These are phyloP conservation scores for Trichoderma sp. DNA, from an alignment of 2,329 filamentous ascomycete genomes.

Conservation along the genomic window DNA sequence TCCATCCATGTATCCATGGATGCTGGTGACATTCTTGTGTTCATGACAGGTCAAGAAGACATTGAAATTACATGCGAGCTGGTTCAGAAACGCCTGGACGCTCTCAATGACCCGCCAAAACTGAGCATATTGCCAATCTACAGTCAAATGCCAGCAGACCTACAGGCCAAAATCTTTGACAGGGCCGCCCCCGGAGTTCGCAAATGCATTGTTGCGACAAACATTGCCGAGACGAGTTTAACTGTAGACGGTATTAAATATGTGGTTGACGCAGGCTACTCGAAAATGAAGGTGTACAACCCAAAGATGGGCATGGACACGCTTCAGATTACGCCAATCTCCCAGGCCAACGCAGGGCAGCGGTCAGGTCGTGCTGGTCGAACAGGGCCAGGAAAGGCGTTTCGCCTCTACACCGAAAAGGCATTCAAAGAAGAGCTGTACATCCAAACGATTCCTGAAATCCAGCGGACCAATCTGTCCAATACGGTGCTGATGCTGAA, in stretches of 20 bases:
- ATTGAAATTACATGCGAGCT: conserved; percentile 96
- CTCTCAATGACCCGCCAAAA: conserved; percentile 91
- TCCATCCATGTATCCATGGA: conserved; percentile 96
- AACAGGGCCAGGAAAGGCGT: conserved; percentile 93
- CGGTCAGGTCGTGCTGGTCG: conserved; percentile 89
- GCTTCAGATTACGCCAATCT: conserved; percentile 94
- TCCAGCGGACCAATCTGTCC: conserved; percentile 91
- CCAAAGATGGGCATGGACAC: conserved; percentile 99
- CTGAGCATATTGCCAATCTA: conserved; percentile 95
- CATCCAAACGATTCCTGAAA: conserved; percentile 94
- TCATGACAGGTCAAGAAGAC: conserved; percentile 99
- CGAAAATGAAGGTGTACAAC: conserved; percentile 98
- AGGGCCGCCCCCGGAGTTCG: conserved; percentile 83
- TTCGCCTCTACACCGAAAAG: conserved; percentile 88
- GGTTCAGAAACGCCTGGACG: conserved; percentile 78
- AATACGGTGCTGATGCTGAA: conserved; percentile 95
- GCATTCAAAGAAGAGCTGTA: conserved; percentile 97
- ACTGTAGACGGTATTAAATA: conserved; percentile 99
- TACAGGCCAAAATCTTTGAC: conserved; percentile 98
- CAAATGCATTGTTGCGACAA: conserved; percentile 97
- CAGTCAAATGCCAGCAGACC: conserved; percentile 97
- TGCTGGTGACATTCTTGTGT: conserved; percentile 88
- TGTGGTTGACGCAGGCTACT: conserved; percentile 93
- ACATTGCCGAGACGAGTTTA: conserved; percentile 96
- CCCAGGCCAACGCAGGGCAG: conserved; percentile 92